Evolutionary conservation across 371 early-diverging fungal genomes (phyloP).

Genomic region (Haplosporangium sp.): DNA sequence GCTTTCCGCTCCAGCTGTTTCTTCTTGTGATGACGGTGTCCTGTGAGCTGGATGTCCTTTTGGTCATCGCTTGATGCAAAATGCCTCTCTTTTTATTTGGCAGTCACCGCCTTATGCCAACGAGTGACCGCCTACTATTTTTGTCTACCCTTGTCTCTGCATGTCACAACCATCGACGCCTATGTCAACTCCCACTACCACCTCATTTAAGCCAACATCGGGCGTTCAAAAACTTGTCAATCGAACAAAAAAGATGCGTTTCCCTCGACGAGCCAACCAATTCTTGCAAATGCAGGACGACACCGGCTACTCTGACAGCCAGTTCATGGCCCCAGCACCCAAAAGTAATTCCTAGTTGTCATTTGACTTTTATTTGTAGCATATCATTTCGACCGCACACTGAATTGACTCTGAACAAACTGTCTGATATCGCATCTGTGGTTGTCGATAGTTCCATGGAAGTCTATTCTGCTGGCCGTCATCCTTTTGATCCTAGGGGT

Average conservation of each 20-base stretch:
- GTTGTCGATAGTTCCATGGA: constrained; percentile 67
- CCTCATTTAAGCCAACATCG: constrained; percentile 23
- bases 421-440: too few relatives aligned
- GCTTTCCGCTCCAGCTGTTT: too few relatives aligned
- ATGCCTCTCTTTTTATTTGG: background rate
- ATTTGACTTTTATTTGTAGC: background rate
- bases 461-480: constrained; percentile 67
- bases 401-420: background rate
- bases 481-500: constrained; percentile 62
- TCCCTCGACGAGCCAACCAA: constrained; percentile 53
- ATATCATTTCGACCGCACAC: background rate
- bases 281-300: constrained; percentile 64
- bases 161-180: constrained; percentile 3
- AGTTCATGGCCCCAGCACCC: constrained; percentile 57
- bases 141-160: background rate
- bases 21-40: too few relatives aligned
- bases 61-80: too few relatives aligned
- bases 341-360: constrained; percentile 6
- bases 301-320: constrained; percentile 62
- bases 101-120: background rate
- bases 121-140: background rate
- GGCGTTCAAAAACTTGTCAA: constrained; percentile 51
- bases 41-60: too few relatives aligned
- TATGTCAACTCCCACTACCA: constrained; percentile 11
- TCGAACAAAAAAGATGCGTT: constrained; percentile 53